Conservation (phyloP, 352 stramenopile species). For the Phytophthora hybrid region DNA sequence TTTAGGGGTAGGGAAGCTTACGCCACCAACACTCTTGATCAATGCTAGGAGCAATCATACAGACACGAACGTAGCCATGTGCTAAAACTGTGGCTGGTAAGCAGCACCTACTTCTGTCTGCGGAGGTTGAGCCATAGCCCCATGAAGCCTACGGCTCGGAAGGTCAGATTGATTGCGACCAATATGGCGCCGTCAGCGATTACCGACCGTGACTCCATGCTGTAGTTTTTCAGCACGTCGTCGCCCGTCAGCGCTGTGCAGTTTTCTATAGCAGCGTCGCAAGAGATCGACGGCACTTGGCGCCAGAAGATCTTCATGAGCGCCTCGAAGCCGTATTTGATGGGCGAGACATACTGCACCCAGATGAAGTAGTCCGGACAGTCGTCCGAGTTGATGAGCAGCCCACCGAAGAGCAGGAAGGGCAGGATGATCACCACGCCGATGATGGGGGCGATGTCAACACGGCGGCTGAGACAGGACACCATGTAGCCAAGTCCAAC, state of each 20-base stretch:
- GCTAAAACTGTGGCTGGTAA: neutral
- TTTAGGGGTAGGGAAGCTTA: neutral
- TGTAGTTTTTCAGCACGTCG: constrained; percentile 47
- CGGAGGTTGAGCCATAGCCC: constrained; percentile 31
- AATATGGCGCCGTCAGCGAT: constrained; percentile 34
- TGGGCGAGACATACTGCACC: constrained; percentile 55
- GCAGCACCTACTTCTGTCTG: neutral
- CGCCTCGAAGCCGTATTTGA: constrained; percentile 59
- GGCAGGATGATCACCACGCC: constrained; percentile 46
- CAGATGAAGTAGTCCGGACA: constrained; percentile 55
- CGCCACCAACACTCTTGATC: neutral
- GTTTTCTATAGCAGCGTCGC: constrained; percentile 27
- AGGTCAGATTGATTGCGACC: constrained; percentile 36
- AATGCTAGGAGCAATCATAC: neutral
- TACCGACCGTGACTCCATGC: constrained; percentile 24
- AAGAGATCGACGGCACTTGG: constrained; percentile 44
- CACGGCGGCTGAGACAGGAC: constrained; percentile 38
- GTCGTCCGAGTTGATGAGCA: constrained; percentile 55
- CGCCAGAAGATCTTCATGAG: constrained; percentile 65
- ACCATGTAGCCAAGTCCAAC: constrained; percentile 57
- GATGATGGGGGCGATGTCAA: constrained; percentile 49
- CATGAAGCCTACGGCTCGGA: constrained; percentile 39
- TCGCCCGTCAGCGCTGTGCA: constrained; percentile 38
- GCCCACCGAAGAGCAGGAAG: constrained; percentile 55
- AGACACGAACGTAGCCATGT: neutral